phyloP scores from a whole-genome alignment of 192 early-diverging fungal genomes.

The Coemansia sp. region DNA sequence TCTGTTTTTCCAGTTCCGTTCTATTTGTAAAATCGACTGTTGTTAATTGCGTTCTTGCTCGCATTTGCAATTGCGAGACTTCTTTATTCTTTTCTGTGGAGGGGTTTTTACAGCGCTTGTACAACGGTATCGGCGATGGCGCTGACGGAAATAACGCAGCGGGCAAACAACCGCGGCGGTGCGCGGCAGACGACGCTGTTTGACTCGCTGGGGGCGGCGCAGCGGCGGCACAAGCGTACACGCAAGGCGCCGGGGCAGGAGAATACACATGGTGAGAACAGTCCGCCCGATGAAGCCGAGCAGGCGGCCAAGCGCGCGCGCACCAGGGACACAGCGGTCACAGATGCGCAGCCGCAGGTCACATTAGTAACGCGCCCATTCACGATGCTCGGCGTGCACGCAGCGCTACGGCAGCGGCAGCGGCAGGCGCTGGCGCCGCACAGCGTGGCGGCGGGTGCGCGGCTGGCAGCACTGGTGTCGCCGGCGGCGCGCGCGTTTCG shows the following conservation, averaged over 20 bases:
- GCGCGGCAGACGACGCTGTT: constrained; percentile 37
- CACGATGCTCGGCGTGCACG: not conserved
- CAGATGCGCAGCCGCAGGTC: not conserved
- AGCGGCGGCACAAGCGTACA: constrained; percentile 27
- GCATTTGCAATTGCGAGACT: not conserved
- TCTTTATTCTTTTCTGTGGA: not conserved
- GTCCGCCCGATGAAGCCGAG: not conserved
- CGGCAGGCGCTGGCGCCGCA: not conserved
- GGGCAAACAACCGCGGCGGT: constrained; percentile 18
- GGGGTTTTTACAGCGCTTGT: not conserved
- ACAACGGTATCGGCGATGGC: constrained; percentile 10
- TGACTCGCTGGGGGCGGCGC: constrained; percentile 27
- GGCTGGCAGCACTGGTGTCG: constrained; percentile 24
- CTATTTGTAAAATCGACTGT: too few species aligned
- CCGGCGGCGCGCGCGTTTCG: constrained; percentile 19
- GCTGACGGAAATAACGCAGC: constrained; percentile 37
- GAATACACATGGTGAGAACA: constrained; percentile 1
- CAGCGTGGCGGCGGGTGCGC: constrained; percentile 10
- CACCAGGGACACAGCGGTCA: not conserved
- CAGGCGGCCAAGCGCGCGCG: constrained; percentile 9
- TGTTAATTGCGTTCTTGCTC: too few species aligned
- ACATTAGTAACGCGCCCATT: not conserved
- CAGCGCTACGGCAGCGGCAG: constrained; percentile 12
- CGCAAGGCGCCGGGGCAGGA: constrained; percentile 16
- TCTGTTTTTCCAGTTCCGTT: too few species aligned